Conservation (phyloP, 2,329 filamentous ascomycete species). For the Colletotrichum orchidophilum region DNA sequence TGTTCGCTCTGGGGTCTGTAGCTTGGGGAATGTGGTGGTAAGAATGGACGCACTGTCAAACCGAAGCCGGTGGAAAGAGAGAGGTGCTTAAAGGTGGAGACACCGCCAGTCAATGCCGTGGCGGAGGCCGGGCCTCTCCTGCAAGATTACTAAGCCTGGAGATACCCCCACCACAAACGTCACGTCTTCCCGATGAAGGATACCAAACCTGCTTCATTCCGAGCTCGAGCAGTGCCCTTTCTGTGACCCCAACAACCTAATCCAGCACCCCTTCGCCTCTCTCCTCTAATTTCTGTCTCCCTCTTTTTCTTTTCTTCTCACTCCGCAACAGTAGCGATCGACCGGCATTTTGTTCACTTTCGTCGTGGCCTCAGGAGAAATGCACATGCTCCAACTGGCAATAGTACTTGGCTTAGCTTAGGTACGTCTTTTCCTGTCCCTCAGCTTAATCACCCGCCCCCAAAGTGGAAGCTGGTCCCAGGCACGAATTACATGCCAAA, state of each 20-base stretch:
- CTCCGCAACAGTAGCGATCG: neutral
- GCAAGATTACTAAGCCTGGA: constrained; percentile 13
- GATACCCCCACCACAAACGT: constrained; percentile 14
- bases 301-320: neutral
- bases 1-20: neutral
- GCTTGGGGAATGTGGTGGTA: neutral
- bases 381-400: constrained; percentile 11
- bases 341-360: neutral
- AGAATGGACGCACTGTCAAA: constrained; percentile 22
- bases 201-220: neutral
- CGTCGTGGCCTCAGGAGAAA: constrained; percentile 12
- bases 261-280: neutral
- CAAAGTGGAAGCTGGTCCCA: neutral
- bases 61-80: constrained; percentile 30
- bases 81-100: constrained; percentile 9
- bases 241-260: neutral
- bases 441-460: neutral
- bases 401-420: constrained; percentile 17
- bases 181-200: neutral
- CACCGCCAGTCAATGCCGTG: neutral
- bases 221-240: neutral
- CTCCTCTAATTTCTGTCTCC: neutral
- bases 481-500: neutral
- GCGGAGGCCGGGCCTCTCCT: neutral
- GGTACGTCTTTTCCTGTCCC: constrained; percentile 1